Base-by-base conservation (phyloP, 805 yeast species). In the Nakazawaea wyomingensis region DNA sequence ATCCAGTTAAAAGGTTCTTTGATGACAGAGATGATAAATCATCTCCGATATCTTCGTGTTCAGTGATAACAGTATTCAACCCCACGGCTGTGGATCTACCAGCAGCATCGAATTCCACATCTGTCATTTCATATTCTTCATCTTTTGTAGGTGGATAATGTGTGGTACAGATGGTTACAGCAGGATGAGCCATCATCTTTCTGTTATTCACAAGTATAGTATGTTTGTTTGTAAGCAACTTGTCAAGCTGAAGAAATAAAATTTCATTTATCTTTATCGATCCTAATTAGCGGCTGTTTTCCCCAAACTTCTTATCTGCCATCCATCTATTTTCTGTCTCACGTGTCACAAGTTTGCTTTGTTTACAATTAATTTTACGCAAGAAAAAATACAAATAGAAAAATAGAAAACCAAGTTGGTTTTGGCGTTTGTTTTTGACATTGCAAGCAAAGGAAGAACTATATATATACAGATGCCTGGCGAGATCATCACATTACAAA, bases 401-500 rank as follows among this genome's bases (percentile, higher is more conserved):
- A 7, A 24, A 24, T 8, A 10, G 10, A 10, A 24, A 10, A 24
- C 7, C 27, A 24, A 24, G 27, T 8, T 4, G 19, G 11, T 9
- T 39, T 39, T 24, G 32, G 37, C 37, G 37, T 32, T 32, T 32
- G 18, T 16, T 22, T 14, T 26, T 19, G 30, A 7, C 8, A 14
- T 13, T 19, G 28, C 4, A 9, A 22, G 11, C n/a, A 34, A 16
- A 14, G 13, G 5, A 9, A 39, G 31, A 16, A 14, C 13, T 6
- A 66, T 6, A 26, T 8, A 36, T 8, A 36, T 7, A 16, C 34
- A 8, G 21, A 68, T 72, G 74, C 70, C 74, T 3, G 75, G 90
- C 8, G 89, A 84, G 59, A 77, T 83, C 3, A 69, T 84, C 32
- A 81, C 90, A 1, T 60, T 84, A 9, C 90, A 83, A 53, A 78